Evolutionary conservation across 495 filamentous ascomycete species (phyloP).

Genomic region (Aspergillus ostianus): DNA sequence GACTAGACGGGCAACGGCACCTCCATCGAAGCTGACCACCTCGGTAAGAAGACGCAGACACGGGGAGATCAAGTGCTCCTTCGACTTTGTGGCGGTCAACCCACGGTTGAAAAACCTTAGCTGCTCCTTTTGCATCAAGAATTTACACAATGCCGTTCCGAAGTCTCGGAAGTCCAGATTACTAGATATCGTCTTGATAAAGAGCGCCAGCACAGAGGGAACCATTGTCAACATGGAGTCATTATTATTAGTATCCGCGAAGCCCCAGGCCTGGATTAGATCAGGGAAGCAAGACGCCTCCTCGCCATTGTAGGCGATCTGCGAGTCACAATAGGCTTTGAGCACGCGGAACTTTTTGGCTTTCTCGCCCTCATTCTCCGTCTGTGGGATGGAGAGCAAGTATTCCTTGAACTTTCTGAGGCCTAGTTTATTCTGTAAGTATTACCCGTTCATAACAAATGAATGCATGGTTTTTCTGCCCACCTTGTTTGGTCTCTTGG

Average conservation of each 20-base stretch:
- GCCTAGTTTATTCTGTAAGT: conserved; percentile 40
- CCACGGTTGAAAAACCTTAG: conserved; percentile 69
- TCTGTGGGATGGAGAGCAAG: conserved; percentile 60
- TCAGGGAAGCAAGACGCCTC: conserved; percentile 64
- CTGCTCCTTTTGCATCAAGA: conserved; percentile 69
- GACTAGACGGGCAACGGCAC: conserved; percentile 65
- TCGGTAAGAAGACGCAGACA: conserved; percentile 78
- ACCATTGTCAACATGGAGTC: conserved; percentile 73
- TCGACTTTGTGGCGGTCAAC: conserved; percentile 67
- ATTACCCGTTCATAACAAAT: not conserved
- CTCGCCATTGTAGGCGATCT: conserved; percentile 53
- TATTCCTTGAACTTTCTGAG: conserved; percentile 76
- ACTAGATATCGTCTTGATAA: conserved; percentile 69
- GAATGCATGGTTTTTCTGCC: conserved; percentile 12
- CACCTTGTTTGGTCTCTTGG: conserved; percentile 62
- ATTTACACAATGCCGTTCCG: conserved; percentile 69
- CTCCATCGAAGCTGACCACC: conserved; percentile 76
- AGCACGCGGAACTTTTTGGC: conserved; percentile 59
- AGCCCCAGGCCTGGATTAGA: conserved; percentile 76
- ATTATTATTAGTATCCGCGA: conserved; percentile 66
- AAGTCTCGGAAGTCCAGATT: conserved; percentile 67
- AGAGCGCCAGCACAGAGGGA: conserved; percentile 70
- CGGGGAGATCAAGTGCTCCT: conserved; percentile 82
- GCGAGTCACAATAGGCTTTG: conserved; percentile 68
- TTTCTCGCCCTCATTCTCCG: conserved; percentile 47